A percentile compares a stretch with the other conserved stretches of the same genome.
Evolutionary conservation across 306 rosid species (phyloP).

Genomic region (Castanospermum australe): DNA sequence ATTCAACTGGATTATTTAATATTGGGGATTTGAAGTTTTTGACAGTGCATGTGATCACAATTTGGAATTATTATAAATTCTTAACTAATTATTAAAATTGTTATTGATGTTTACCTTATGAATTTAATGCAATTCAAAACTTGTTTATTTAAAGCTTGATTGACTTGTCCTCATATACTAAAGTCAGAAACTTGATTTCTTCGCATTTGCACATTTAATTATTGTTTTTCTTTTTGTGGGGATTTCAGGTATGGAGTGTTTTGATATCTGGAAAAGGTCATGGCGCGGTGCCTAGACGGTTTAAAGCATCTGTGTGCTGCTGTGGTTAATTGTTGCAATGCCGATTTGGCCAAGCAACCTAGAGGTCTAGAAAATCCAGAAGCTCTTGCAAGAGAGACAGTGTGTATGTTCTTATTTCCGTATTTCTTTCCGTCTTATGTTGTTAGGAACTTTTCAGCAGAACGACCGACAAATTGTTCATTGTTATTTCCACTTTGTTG

Average conservation of each 20-base stretch:
- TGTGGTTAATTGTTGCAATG: conserved; percentile 43
- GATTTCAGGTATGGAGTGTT: conserved; percentile 63
- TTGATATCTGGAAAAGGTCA: conserved; percentile 48
- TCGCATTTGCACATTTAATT: background rate
- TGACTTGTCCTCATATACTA: background rate
- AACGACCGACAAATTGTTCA: background rate
- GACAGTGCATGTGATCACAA: background rate
- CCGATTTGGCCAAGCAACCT: conserved; percentile 35
- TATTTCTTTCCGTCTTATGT: conserved; percentile 10
- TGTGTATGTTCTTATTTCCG: conserved; percentile 51
- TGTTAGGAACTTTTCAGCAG: background rate
- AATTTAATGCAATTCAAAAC: background rate
- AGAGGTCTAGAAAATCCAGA: conserved; percentile 61
- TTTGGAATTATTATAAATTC: background rate
- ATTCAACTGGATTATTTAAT: background rate
- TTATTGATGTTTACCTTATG: background rate
- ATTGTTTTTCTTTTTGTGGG: background rate
- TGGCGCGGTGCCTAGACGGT: conserved; percentile 70
- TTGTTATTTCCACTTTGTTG: background rate
- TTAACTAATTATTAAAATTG: background rate
- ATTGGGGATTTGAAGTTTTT: background rate
- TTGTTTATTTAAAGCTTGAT: background rate
- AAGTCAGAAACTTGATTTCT: background rate
- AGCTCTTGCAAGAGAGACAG: conserved; percentile 68
- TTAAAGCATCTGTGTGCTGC: conserved; percentile 49